phyloP scores from a whole-genome alignment of 441 rosid genomes.

The Melastoma candidum region DNA sequence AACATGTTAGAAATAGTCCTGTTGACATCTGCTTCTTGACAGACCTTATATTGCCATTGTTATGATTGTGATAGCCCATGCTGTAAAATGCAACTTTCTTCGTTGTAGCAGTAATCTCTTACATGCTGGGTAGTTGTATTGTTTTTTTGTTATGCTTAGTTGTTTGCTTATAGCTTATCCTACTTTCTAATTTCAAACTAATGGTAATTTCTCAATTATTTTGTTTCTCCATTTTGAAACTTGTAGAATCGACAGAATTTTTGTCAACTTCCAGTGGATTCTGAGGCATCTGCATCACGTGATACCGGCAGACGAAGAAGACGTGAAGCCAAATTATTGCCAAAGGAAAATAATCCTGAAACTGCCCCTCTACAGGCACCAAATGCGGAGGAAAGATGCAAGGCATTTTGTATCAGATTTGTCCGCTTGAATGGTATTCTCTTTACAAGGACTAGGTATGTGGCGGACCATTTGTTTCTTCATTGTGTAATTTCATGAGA shows the following conservation, averaged over 20 bases:
- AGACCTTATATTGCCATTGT: too few species aligned
- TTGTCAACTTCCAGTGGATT: constrained; percentile 9
- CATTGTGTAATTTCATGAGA: not conserved
- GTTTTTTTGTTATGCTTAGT: not conserved
- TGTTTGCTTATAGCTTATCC: not conserved
- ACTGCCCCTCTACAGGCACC: constrained; percentile 4
- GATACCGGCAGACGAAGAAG: constrained; percentile 10
- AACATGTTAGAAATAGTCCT: too few species aligned
- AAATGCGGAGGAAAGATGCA: constrained; percentile 3
- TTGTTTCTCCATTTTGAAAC: too few species aligned
- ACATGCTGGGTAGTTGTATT: not conserved
- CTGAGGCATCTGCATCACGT: constrained; percentile 3
- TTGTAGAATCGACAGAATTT: constrained; percentile 13
- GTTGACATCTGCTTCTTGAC: too few species aligned
- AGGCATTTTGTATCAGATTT: constrained; percentile 11
- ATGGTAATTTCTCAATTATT: too few species aligned
- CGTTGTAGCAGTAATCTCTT: too few species aligned
- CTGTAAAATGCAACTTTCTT: too few species aligned
- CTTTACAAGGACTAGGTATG: constrained; percentile 17
- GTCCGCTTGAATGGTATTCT: constrained; percentile 17
- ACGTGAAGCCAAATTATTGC: constrained; percentile 8
- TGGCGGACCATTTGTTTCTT: not conserved
- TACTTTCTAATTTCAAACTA: too few species aligned
- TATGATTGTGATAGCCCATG: too few species aligned
- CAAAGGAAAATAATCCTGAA: constrained; percentile 6